These are phyloP conservation scores for Pichia sp. DNA, from an alignment of 1,139 yeast species.

Conservation along the genomic window DNA sequence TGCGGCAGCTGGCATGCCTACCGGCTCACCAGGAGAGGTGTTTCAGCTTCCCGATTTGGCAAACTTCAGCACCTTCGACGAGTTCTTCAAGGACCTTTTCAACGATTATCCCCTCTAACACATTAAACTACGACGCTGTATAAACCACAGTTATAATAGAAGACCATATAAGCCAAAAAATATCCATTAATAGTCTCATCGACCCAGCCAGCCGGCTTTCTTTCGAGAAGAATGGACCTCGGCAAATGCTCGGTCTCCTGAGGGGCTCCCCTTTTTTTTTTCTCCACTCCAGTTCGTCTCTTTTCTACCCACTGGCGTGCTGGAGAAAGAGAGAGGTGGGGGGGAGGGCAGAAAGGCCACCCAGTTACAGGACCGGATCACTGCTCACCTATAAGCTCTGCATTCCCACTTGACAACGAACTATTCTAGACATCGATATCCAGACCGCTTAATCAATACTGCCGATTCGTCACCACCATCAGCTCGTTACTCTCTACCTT, in stretches of 20 bases:
- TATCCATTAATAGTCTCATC: no score
- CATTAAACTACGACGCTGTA: no score
- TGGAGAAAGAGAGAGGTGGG: no score
- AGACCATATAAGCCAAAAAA: no score
- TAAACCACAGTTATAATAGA: no score
- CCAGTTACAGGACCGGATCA: neutral
- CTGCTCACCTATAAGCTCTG: no score
- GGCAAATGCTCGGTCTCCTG: neutral
- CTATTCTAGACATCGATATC: no score
- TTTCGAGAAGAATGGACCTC: neutral
- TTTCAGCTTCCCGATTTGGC: slow-evolving; percentile 37
- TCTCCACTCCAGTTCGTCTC: neutral
- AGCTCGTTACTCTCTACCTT: neutral
- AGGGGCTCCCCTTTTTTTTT: neutral
- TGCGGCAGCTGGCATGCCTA: neutral
- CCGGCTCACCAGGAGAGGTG: neutral
- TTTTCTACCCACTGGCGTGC: neutral
- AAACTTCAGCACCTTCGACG: slow-evolving; percentile 44
- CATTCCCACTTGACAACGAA: no score
- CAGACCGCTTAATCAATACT: neutral
- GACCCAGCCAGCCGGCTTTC: neutral
- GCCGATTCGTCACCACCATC: neutral
- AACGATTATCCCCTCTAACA: slow-evolving; percentile 12
- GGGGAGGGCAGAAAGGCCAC: neutral
- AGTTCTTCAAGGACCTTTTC: slow-evolving; percentile 42